These are phyloP conservation scores for Hymenoscyphus occultus DNA, from an alignment of 2,329 filamentous ascomycete species.

Conservation along the genomic window DNA sequence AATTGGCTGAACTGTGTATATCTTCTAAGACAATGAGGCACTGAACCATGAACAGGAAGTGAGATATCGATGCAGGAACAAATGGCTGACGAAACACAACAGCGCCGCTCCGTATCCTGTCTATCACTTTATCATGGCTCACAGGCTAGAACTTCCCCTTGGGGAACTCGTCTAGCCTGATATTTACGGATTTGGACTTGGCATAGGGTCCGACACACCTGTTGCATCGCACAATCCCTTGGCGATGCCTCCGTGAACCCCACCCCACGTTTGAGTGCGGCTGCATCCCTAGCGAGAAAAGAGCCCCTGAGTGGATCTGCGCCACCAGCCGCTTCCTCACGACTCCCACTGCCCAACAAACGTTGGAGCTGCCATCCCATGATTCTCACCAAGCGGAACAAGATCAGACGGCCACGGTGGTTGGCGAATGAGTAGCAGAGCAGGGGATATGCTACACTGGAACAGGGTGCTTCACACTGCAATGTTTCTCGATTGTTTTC, in stretches of 20 bases:
- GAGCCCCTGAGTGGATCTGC: constrained; percentile 1
- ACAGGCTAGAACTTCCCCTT: neutral
- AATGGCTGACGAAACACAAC: constrained; percentile 1
- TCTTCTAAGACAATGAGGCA: neutral
- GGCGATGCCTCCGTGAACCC: constrained; percentile 3
- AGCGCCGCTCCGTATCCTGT: neutral
- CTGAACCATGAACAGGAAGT: too few species aligned
- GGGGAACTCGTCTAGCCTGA: neutral
- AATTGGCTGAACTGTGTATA: neutral
- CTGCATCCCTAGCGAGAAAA: neutral
- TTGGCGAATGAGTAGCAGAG: neutral
- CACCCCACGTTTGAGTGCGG: neutral
- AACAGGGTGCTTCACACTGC: neutral
- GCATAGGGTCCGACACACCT: neutral
- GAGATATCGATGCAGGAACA: neutral
- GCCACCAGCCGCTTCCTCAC: neutral
- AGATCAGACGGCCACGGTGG: neutral
- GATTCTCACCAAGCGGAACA: neutral
- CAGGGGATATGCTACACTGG: neutral
- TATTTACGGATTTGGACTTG: neutral
- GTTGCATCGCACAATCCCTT: neutral
- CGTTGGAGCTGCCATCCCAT: neutral
- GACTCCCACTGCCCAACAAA: neutral
- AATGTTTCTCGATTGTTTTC: constrained; percentile 20
- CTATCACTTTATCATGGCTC: neutral